Base-by-base conservation (phyloP, 192 early-diverging fungal species). In the Coemansia sp. region DNA sequence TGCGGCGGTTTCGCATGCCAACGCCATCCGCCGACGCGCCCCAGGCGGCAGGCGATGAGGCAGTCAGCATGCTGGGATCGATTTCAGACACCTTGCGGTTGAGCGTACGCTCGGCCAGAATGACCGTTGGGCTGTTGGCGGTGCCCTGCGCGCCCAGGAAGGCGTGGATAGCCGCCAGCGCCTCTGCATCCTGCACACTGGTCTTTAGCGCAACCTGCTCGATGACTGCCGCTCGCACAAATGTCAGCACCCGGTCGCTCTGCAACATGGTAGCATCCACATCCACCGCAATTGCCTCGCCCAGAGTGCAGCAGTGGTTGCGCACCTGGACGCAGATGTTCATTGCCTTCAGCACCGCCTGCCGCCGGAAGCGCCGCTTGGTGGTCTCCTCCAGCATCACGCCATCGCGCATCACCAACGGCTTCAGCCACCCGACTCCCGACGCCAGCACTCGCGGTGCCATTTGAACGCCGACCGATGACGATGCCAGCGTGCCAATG, bases 381-480 rank as follows among this genome's bases (percentile, higher is more conserved):
- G 68, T 65, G 2, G 75, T 71, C 42, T 77, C 80, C 0, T 65
- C 38, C 0, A 83, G 69, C 68, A 74, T 71, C 20, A 83, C 65
- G 57, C 80, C 80, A 49, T 83, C 80, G 25, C 80, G 80, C 75
- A 83, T 70, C 32, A 83, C 71, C 50, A 83, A 55, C 12, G 80
- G 80, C 80, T 83, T 83, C 43, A 83, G 71, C 80, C 80, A 83
- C 9, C 80, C 80, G 14, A 83, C 80, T 10, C 80, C 80, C 17
- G 75, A 71, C 25, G 80, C 75, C 38, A 83, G 61, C 38, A 83
- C 80, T 19, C 54, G 64, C 25, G 80, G 80, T 38, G 72, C 72
- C 58, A 83, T 69, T 44, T 83, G 80, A 13, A 83, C 72, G 0
- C 53, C 57, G 37, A 71, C 58, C 32, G 75, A 64, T 16, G 64